Base-by-base conservation (phyloP, 2,329 filamentous ascomycete genomes). In the Nemania sp. region DNA sequence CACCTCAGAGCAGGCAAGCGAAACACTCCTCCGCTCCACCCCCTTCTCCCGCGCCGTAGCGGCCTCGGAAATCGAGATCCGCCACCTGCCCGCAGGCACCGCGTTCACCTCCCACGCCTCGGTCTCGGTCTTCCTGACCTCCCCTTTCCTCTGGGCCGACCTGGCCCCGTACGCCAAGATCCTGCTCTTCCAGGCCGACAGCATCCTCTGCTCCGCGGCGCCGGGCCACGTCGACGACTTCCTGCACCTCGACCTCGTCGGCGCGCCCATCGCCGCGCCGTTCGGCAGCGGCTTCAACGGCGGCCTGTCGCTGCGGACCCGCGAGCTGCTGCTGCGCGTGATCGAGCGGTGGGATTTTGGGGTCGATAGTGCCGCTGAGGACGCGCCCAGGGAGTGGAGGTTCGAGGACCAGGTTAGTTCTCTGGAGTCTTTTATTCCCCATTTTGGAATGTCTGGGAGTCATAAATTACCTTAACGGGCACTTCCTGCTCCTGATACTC, bases 161-260 rank as follows among this genome's bases (percentile, higher is more conserved):
- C 75, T 81, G 47, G 70, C 70, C 24, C 75, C 77, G 5, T 77
- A 79, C 41, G 59, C 70, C 43, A 77, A 79, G 66, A 71, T 82
- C 18, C 76, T 82, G 18, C 64, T 81, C 8, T 82, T 82, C 76
- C 80, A 82, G 73, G 75, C 77, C 27, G 80, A 82, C 72, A 79
- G 77, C 62, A 76, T 82, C 64, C 52, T 82, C 11, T 82, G 80
- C 73, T 74, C 73, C 49, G 77, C 75, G 35, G 68, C 76, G 20
- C 45, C 70, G 29, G 64, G 62, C 3, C 72, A 68, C 54, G 71
- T 77, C n/a, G 79, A 81, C 52, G 79, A 80, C 56, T 82, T 79
- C 58, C 18, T 80, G 11, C 70, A 73, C 35, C 82, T 73, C 70
- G 80, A 82, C 67, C 73, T 78, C 20, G 65, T 80, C 60, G 78